phyloP scores from a whole-genome alignment of 2,329 filamentous ascomycete genomes.

The Sphaerostilbella broomeana region DNA sequence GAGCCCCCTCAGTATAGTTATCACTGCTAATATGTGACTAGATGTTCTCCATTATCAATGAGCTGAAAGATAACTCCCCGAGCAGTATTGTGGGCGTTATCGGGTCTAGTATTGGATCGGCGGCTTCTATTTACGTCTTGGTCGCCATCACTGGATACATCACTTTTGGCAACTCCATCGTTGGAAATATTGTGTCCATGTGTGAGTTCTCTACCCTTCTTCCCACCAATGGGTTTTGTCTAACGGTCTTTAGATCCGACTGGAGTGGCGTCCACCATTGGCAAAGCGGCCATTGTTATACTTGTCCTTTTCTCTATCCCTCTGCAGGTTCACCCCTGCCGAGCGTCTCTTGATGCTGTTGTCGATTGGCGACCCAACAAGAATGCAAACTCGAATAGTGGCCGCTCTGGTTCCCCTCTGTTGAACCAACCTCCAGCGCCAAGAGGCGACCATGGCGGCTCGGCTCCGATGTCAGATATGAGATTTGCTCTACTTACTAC shows the following conservation, averaged over 20 bases:
- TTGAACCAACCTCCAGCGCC: constrained; percentile 30
- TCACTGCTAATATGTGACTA: constrained; percentile 32
- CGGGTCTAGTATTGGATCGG: constrained; percentile 75
- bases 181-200: constrained; percentile 91
- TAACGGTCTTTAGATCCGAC: constrained; percentile 30
- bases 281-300: constrained; percentile 89
- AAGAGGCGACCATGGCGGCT: constrained; percentile 46
- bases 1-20: constrained; percentile 3
- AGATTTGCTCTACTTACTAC: constrained; percentile 89
- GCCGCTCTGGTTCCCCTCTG: constrained; percentile 37
- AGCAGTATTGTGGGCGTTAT: constrained; percentile 70
- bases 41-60: constrained; percentile 99
- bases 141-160: constrained; percentile 94
- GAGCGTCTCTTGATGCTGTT: constrained; percentile 92
- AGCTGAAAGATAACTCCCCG: constrained; percentile 80
- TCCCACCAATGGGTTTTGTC: not conserved
- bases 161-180: constrained; percentile 84
- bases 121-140: constrained; percentile 79
- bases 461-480: constrained; percentile 69
- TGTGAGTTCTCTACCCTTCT: constrained; percentile 47
- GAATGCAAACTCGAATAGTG: constrained; percentile 28
- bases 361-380: constrained; percentile 75
- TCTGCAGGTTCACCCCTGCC: constrained; percentile 89
- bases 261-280: constrained; percentile 74
- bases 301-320: constrained; percentile 96